Evolutionary conservation across 2,329 filamentous ascomycete genomes (phyloP).

Genomic region (Aureobasidium mangrovei): DNA sequence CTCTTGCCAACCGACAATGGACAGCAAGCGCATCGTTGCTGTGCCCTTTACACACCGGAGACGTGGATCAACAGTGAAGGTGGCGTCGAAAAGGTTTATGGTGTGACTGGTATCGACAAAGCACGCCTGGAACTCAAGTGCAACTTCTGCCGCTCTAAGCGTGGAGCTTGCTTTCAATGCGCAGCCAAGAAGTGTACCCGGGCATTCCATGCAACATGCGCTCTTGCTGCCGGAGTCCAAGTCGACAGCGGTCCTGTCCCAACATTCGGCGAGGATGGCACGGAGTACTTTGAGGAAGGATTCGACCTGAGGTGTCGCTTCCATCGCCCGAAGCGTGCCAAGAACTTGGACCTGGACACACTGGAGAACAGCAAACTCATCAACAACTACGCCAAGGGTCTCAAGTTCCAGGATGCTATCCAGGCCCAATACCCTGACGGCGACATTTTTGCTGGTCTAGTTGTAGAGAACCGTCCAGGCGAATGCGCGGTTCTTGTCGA

Average conservation of each 20-base stretch:
- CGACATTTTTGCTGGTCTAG: constrained; percentile 83
- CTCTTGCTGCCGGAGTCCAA: constrained; percentile 82
- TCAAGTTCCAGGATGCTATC: constrained; percentile 67
- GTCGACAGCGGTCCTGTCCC: constrained; percentile 80
- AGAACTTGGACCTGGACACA: constrained; percentile 48
- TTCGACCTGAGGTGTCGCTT: constrained; percentile 94
- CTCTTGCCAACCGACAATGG: constrained; percentile 84
- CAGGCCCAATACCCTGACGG: constrained; percentile 78
- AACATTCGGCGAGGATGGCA: constrained; percentile 81
- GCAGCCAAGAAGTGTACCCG: constrained; percentile 88
- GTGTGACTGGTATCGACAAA: constrained; percentile 73
- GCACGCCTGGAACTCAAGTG: constrained; percentile 87
- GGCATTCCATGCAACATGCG: constrained; percentile 92
- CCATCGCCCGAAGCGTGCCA: constrained; percentile 79
- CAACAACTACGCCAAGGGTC: constrained; percentile 55
- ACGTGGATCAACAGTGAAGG: constrained; percentile 65
- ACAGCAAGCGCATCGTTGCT: constrained; percentile 76
- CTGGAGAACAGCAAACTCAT: constrained; percentile 65
- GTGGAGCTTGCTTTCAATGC: constrained; percentile 95
- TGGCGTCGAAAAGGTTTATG: constrained; percentile 64
- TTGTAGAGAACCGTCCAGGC: constrained; percentile 70
- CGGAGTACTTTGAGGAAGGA: constrained; percentile 82
- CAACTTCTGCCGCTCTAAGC: constrained; percentile 86
- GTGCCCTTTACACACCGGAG: constrained; percentile 84
- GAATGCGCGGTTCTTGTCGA: constrained; percentile 74